These are phyloP conservation scores for Phytophthora macrochlamydospora DNA, from an alignment of 352 stramenopile genomes.

Conservation along the genomic window DNA sequence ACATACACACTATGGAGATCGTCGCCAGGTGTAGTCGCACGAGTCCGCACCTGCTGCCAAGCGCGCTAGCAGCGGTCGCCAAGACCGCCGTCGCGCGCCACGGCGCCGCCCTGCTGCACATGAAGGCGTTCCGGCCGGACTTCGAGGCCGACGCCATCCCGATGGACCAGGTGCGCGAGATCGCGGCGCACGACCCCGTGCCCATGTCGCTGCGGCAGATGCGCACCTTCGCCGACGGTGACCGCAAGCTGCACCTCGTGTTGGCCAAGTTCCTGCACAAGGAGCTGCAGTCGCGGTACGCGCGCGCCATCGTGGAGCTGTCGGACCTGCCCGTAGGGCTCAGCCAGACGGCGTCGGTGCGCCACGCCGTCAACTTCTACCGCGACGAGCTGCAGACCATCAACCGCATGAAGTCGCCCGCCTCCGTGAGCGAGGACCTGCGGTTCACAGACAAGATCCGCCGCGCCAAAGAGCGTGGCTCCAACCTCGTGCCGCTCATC, in stretches of 20 bases:
- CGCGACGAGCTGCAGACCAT: constrained; percentile 58
- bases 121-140: neutral
- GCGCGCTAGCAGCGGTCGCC: neutral
- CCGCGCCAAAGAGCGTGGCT: constrained; percentile 55
- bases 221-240: constrained; percentile 73
- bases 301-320: constrained; percentile 74
- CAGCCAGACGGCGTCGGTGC: constrained; percentile 64
- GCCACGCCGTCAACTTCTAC: constrained; percentile 71
- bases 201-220: constrained; percentile 84
- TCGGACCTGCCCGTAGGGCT: constrained; percentile 73
- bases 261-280: constrained; percentile 77
- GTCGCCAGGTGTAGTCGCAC: neutral
- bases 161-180: constrained; percentile 70
- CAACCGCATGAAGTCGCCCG: constrained; percentile 43
- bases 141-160: constrained; percentile 36
- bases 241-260: constrained; percentile 63
- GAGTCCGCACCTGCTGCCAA: neutral
- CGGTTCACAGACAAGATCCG: constrained; percentile 67
- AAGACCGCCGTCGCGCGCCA: neutral
- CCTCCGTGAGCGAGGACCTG: constrained; percentile 58
- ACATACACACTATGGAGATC: neutral
- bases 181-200: constrained; percentile 57
- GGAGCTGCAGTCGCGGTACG: constrained; percentile 80
- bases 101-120: neutral
- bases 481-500: constrained; percentile 82